Conservation (phyloP, 768 basidiomycete genomes). For the Mycena polygramma region DNA sequence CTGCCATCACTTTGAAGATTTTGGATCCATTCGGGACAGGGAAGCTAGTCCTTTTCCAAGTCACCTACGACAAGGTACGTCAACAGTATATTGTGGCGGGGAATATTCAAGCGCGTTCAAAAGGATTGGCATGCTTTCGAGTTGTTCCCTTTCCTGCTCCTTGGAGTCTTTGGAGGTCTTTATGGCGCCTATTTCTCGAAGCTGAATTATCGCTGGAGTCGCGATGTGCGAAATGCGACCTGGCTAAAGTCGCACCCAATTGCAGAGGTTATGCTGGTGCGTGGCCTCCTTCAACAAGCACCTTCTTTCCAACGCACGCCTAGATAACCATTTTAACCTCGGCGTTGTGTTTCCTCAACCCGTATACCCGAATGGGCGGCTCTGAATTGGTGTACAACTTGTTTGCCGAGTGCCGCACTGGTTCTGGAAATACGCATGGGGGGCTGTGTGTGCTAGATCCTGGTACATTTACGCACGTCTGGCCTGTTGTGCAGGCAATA, state of each 20-base stretch:
- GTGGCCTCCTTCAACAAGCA: slow-evolving; percentile 41
- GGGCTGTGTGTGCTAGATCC: slow-evolving; percentile 82
- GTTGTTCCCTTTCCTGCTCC: slow-evolving; percentile 83
- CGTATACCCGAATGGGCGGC: slow-evolving; percentile 93
- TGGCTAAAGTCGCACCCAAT: slow-evolving; percentile 87
- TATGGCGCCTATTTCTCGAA: slow-evolving; percentile 96
- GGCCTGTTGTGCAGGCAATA: slow-evolving; percentile 75
- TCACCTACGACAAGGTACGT: slow-evolving; percentile 85
- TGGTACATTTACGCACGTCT: slow-evolving; percentile 64
- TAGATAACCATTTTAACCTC: slow-evolving; percentile 87
- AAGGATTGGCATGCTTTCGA: slow-evolving; percentile 94
- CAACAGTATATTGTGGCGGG: not conserved
- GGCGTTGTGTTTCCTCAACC: slow-evolving; percentile 85
- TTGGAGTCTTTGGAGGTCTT: slow-evolving; percentile 93
- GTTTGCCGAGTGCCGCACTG: slow-evolving; percentile 85
- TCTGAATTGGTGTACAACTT: slow-evolving; percentile 95
- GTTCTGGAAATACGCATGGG: slow-evolving; percentile 65
- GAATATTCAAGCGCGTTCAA: slow-evolving; percentile 4
- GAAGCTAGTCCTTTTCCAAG: slow-evolving; percentile 92
- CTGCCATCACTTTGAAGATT: slow-evolving; percentile 92
- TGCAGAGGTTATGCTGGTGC: slow-evolving; percentile 84
- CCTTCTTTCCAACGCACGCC: slow-evolving; percentile 8
- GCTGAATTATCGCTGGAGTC: slow-evolving; percentile 90
- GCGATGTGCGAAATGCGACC: slow-evolving; percentile 82
- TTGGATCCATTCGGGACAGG: slow-evolving; percentile 97